Conservation (phyloP, 208 protist genomes). For the Trypanosoma theileri region DNA sequence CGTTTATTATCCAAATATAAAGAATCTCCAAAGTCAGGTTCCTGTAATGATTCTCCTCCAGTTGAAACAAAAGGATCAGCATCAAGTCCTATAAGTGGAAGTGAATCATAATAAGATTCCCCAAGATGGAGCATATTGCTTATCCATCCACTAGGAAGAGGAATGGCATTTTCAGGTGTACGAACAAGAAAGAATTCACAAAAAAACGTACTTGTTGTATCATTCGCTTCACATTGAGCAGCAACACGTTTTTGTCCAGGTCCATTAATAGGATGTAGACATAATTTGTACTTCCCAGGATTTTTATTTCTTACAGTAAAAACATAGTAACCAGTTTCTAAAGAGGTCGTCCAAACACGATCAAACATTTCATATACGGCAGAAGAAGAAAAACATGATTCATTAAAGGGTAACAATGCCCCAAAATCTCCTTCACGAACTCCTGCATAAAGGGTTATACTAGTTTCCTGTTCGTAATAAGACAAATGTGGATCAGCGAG, state of each 20-base stretch:
- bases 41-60: constrained; percentile 9
- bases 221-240: background rate
- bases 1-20: background rate
- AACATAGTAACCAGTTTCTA: background rate
- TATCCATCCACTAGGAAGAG: constrained; percentile 13
- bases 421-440: constrained; percentile 6
- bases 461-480: constrained; percentile 13
- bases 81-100: constrained; percentile 3
- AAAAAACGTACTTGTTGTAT: constrained; percentile 12
- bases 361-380: background rate
- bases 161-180: constrained; percentile 14
- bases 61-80: constrained; percentile 11
- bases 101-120: constrained; percentile 4
- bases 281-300: constrained; percentile 6
- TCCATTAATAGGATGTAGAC: background rate
- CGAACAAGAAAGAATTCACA: constrained; percentile 1
- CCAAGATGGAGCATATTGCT: constrained; percentile 12
- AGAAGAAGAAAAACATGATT: constrained; percentile 1
- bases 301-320: constrained; percentile 8
- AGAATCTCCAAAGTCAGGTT: constrained; percentile 17
- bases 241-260: constrained; percentile 11
- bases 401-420: constrained; percentile 1
- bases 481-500: constrained; percentile 13
- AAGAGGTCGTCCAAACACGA: constrained; percentile 1
- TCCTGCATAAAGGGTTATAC: constrained; percentile 5